Evolutionary conservation across 139 green algal species (phyloP), one percentile per base, ranked within the genome.

Genomic region (Bryopsis sp.): DNA sequence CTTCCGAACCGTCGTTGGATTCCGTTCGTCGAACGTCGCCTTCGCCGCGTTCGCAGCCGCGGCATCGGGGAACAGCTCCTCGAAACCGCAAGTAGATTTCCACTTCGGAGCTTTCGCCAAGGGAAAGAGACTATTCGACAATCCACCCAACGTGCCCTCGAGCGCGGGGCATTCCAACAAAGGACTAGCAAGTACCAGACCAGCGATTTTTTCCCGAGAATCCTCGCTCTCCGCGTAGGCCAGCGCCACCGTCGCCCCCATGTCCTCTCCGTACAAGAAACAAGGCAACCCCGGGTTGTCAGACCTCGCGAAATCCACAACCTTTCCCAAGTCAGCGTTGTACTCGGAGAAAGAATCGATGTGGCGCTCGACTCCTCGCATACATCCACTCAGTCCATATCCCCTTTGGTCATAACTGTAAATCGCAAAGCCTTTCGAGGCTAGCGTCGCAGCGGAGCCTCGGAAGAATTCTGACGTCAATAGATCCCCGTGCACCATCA

Each of bases 351-450:
- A 65, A 26, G 8, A 22, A 26, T 39, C 58, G 29, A 65, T 65
- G 31, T 65, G 58, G 39, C 32, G 43, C 4, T 7, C 32, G 24
- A 65, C 24, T 7, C 50, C 50, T 43, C n/a, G 26, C 6, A 47
- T 6, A 15, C 28, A 65, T 46, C 58, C 58, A 22, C 58, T 65
- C 31, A 47, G 39, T 39, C 58, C 58, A 39, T 32, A 65, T 39
- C 58, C 58, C 4, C 32, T 65, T 11, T 47, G 28, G 43, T 65
- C 58, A n/a, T n/a, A n/a, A n/a, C n/a, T n/a, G n/a, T n/a, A n/a
- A n/a, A n/a, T n/a, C n/a, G n/a, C n/a, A n/a, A n/a, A n/a, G n/a
- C n/a, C n/a, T n/a, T n/a, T n/a, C n/a, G n/a, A n/a, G n/a, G n/a
- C n/a, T n/a, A n/a, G n/a, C n/a, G n/a, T n/a, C n/a, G n/a, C n/a